These are phyloP conservation scores for Xylaria longipes DNA, from an alignment of 495 filamentous ascomycete species.

Conservation along the genomic window DNA sequence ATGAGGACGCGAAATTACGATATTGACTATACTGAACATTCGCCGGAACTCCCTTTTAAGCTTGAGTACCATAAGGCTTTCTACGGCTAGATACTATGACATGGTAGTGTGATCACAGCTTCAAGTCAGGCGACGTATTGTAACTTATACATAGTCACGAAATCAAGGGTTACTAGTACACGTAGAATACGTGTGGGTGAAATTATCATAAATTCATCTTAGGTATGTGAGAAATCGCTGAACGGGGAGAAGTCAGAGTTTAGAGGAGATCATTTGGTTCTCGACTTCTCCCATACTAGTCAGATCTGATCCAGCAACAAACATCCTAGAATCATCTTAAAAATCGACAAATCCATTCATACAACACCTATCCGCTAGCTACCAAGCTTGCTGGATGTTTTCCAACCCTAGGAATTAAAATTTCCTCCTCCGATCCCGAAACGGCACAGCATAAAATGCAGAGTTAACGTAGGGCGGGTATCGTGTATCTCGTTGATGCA, in stretches of 20 bases:
- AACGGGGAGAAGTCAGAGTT: not conserved
- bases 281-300: not conserved
- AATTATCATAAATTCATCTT: conserved; percentile 5
- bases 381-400: not conserved
- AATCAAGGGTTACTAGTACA: not conserved
- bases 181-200: not conserved
- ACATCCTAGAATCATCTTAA: not conserved
- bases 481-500: conserved; percentile 23
- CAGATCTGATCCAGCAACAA: not conserved
- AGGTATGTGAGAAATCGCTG: not conserved
- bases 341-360: not conserved
- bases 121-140: not conserved
- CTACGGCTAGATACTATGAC: not conserved
- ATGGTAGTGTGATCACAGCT: not conserved
- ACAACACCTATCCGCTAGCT: not conserved
- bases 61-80: not conserved
- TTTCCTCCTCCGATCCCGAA: not conserved
- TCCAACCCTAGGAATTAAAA: not conserved
- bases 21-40: not conserved
- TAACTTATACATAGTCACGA: not conserved
- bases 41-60: not conserved
- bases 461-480: conserved; percentile 15
- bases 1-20: not conserved
- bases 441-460: conserved; percentile 15
- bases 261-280: not conserved